Evolutionary conservation across 2,329 filamentous ascomycete genomes (phyloP).

Genomic region (Neoascochyta sp.): DNA sequence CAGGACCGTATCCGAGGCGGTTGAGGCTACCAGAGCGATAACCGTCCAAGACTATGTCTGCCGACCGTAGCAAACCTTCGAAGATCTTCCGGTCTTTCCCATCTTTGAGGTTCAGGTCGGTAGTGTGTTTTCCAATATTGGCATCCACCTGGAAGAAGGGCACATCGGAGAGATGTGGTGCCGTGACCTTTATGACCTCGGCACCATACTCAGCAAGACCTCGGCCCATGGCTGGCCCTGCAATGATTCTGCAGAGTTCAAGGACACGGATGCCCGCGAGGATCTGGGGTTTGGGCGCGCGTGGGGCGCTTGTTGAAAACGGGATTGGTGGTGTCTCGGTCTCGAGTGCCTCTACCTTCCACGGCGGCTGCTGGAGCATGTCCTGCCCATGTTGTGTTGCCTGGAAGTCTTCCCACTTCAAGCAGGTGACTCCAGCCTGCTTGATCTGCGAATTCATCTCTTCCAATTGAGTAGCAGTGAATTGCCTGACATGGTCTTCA

Average conservation of each 20-base stretch:
- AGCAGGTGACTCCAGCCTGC: constrained; percentile 43
- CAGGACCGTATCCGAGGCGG: constrained; percentile 60
- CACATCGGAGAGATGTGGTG: constrained; percentile 64
- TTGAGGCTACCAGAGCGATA: constrained; percentile 65
- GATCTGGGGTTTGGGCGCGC: constrained; percentile 32
- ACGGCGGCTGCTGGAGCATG: constrained; percentile 43
- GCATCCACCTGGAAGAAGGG: constrained; percentile 70
- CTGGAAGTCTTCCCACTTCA: constrained; percentile 43
- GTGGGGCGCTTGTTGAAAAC: constrained; percentile 44
- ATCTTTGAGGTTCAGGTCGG: constrained; percentile 60
- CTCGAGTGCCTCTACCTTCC: constrained; percentile 52
- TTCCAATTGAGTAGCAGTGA: constrained; percentile 40
- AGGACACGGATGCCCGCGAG: constrained; percentile 66
- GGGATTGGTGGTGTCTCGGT: constrained; percentile 48
- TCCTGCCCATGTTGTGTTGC: constrained; percentile 41
- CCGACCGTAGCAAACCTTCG: constrained; percentile 57
- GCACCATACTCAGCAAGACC: constrained; percentile 73
- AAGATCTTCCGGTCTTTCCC: constrained; percentile 53
- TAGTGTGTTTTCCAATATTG: constrained; percentile 67
- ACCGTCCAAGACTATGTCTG: constrained; percentile 65
- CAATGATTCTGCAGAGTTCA: constrained; percentile 72
- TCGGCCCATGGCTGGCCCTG: constrained; percentile 67
- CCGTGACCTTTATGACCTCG: constrained; percentile 68
- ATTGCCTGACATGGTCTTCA: constrained; percentile 42
- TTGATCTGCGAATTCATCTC: constrained; percentile 41